Base-by-base conservation (phyloP, 2,329 filamentous ascomycete genomes). In the Colletotrichum sansevieriae region DNA sequence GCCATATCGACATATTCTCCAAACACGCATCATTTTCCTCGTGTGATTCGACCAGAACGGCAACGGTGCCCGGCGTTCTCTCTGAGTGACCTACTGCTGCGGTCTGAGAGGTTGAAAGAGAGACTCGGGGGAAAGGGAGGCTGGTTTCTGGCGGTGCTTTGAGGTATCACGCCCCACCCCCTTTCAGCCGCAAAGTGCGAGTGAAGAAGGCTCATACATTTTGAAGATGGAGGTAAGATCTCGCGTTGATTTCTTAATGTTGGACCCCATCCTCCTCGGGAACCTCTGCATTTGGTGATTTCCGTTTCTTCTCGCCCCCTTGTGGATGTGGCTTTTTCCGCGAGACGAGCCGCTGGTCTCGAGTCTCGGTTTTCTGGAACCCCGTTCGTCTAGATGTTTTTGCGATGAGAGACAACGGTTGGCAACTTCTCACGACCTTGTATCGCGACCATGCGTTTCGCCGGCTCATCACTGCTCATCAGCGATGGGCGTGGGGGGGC, bases 191-290 rank as follows among this genome's bases (percentile, higher is more conserved):
- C 54, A 5, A n/a, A 54, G 18, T 43, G 15, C 35, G 44, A 33
- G 18, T 47, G 13, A 22, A 22, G 20, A 18, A 33, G 37, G 12
- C 37, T 12, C 37, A 13, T 15, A 15, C 37, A 13, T 15, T 39
- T 10, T 6, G 37, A 67, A 67, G 25, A 67, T 68, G 65, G 65
- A 68, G 60, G 65, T 68, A 25, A 64, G 65, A 52, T 39, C 37
- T 64, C n/a, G 20, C n/a, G 4, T 29, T 33, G 35, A 35, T 57
- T 68, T 54, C 52, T 35, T 51, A 43, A 13, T 51, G 64, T 63
- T 20, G 18, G 25, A 15, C 3, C n/a, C 37, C n/a, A 20, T 39
- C 15, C 46, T 20, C 47, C 22, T 20, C 51, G 22, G 7, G 20
- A 9, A 12, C 41, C 44, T 20, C 20, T 43, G 44, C 44, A 22